Percentiles rank a stretch among this genome's conserved stretches.
phyloP scores from a whole-genome alignment of 164 flowering plant genomes.

The Magnolia officinalis region DNA sequence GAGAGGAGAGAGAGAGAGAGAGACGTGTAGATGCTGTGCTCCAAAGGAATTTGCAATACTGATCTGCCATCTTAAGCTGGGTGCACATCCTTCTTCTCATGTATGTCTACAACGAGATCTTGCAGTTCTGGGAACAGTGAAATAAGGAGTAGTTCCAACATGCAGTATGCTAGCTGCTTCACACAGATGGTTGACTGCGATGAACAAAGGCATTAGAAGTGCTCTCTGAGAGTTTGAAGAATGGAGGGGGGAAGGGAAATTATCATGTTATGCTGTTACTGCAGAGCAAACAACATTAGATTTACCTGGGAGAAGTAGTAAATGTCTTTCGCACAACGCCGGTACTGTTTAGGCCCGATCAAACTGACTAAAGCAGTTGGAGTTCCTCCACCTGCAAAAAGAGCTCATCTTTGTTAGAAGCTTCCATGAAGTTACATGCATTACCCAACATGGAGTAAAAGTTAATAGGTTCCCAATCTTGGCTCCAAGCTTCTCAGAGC shows the following conservation, averaged over 20 bases:
- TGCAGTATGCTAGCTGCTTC: conserved; percentile 83
- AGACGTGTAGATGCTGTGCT: not conserved
- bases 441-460: not conserved
- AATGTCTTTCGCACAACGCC: conserved; percentile 80
- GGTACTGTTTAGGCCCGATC: conserved; percentile 87
- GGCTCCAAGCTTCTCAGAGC: too few species aligned
- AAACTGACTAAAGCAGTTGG: conserved; percentile 86
- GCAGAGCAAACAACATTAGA: not conserved
- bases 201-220: not conserved
- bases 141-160: conserved; percentile 65
- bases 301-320: conserved; percentile 89
- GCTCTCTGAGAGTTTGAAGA: not conserved
- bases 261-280: not conserved
- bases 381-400: conserved; percentile 59
- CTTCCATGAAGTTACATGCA: not conserved
- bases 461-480: too few species aligned
- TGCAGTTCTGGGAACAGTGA: conserved; percentile 88
- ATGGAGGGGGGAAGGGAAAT: not conserved
- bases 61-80: conserved; percentile 23
- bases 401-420: not conserved
- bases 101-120: conserved; percentile 55
- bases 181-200: conserved; percentile 79
- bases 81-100: conserved; percentile 36
- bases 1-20: too few species aligned
- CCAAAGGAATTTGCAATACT: not conserved